Conservation (phyloP, 352 stramenopile genomes). For the Saprolegnia parasitica region DNA sequence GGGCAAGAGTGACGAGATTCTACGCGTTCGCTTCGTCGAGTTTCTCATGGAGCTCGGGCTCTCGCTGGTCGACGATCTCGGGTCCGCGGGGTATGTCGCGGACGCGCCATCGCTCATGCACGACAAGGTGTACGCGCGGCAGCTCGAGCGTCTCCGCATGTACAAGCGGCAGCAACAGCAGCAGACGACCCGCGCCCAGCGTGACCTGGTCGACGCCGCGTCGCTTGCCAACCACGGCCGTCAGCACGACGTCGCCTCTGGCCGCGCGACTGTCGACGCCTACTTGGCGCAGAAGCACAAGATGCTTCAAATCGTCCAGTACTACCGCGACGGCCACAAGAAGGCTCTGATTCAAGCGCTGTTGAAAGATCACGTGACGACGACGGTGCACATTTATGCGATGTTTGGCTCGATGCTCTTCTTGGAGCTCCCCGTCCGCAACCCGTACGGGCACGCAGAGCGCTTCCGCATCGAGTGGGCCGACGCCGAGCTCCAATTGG, state of each 20-base stretch:
- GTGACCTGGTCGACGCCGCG: slow-evolving; percentile 49
- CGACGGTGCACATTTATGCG: slow-evolving; percentile 71
- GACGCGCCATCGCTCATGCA: slow-evolving; percentile 41
- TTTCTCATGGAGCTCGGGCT: slow-evolving; percentile 92
- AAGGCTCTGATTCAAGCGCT: slow-evolving; percentile 90
- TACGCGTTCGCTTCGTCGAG: slow-evolving; percentile 88
- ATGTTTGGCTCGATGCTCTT: slow-evolving; percentile 76
- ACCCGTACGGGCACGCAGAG: slow-evolving; percentile 90
- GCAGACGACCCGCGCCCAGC: slow-evolving; percentile 47
- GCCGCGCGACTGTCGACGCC: slow-evolving; percentile 3
- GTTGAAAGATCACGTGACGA: slow-evolving; percentile 86
- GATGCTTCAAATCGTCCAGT: slow-evolving; percentile 81
- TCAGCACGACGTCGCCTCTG: neutral
- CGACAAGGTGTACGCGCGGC: slow-evolving; percentile 73
- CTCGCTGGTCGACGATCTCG: slow-evolving; percentile 54
- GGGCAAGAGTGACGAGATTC: slow-evolving; percentile 39
- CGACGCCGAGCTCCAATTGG: slow-evolving; percentile 62
- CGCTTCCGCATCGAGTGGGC: slow-evolving; percentile 84
- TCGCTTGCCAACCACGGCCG: neutral
- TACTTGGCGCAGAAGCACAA: slow-evolving; percentile 80
- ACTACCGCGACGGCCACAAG: slow-evolving; percentile 93
- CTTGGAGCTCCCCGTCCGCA: slow-evolving; percentile 85
- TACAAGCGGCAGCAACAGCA: slow-evolving; percentile 48
- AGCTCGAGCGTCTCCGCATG: slow-evolving; percentile 62
- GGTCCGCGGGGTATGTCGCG: slow-evolving; percentile 5